These are phyloP conservation scores for Psidium guajava DNA, from an alignment of 345 rosid genomes.

Conservation along the genomic window DNA sequence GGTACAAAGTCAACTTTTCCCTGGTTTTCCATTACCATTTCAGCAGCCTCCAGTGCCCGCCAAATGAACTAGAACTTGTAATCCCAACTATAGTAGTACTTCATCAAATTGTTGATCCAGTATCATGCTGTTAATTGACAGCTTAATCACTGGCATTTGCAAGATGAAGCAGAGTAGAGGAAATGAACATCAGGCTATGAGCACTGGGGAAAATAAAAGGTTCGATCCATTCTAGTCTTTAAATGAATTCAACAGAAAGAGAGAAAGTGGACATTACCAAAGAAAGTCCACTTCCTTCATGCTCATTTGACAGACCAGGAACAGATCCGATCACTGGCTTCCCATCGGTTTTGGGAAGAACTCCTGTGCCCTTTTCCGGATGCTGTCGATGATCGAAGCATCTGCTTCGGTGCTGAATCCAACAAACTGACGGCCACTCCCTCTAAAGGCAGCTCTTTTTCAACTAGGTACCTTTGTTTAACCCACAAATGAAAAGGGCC, in stretches of 20 bases:
- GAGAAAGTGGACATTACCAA: slow-evolving; percentile 35
- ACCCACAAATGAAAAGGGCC: too few relatives aligned
- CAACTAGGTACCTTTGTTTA: too few relatives aligned
- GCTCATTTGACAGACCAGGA: slow-evolving; percentile 59
- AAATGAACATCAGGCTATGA: background rate
- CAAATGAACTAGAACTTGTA: background rate
- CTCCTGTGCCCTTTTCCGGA: slow-evolving; percentile 26
- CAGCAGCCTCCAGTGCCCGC: slow-evolving; percentile 85
- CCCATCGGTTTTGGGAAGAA: slow-evolving; percentile 86
- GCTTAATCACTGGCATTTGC: background rate
- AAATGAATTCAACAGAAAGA: background rate
- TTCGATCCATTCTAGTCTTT: background rate
- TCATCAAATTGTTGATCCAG: background rate
- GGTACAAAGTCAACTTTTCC: slow-evolving; percentile 27
- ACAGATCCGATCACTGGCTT: slow-evolving; percentile 73
- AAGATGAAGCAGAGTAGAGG: background rate
- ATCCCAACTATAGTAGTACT: background rate
- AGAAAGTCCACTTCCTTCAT: slow-evolving; percentile 88
- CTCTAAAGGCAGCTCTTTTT: too few relatives aligned
- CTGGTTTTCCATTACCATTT: slow-evolving; percentile 61
- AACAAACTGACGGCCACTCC: too few relatives aligned
- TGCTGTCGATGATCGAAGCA: too few relatives aligned
- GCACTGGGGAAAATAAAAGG: background rate
- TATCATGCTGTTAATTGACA: background rate
- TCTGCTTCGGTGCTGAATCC: too few relatives aligned